Evolutionary conservation across 2,329 filamentous ascomycete genomes (phyloP).

Genomic region (Pseudonectria buxi): DNA sequence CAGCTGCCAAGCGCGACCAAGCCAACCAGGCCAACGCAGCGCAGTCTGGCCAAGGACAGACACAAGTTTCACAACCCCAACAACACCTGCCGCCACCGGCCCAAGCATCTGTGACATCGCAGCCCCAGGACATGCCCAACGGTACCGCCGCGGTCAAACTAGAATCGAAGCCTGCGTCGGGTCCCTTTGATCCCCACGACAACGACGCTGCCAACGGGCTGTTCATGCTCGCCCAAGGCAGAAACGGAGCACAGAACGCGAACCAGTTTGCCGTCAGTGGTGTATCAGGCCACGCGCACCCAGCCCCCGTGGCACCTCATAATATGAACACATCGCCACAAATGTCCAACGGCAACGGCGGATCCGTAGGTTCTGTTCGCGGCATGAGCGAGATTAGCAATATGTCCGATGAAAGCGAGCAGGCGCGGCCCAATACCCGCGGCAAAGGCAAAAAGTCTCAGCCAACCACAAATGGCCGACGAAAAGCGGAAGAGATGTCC

Average conservation of each 20-base stretch:
- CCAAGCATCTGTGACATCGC: slow-evolving; percentile 36
- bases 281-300: slow-evolving; percentile 44
- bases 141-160: slow-evolving; percentile 35
- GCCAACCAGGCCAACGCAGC: slow-evolving; percentile 35
- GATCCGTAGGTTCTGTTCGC: slow-evolving; percentile 39
- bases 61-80: slow-evolving; percentile 29
- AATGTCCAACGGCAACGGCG: slow-evolving; percentile 42
- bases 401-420: slow-evolving; percentile 66
- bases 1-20: slow-evolving; percentile 57
- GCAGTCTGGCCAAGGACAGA: slow-evolving; percentile 25
- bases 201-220: slow-evolving; percentile 94
- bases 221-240: slow-evolving; percentile 75
- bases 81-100: slow-evolving; percentile 21
- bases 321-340: slow-evolving; percentile 42
- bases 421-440: slow-evolving; percentile 57
- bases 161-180: slow-evolving; percentile 46
- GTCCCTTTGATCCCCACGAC: slow-evolving; percentile 80
- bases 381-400: slow-evolving; percentile 64
- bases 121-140: slow-evolving; percentile 47
- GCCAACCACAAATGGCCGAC: slow-evolving; percentile 55
- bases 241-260: slow-evolving; percentile 47
- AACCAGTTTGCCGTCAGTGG: slow-evolving; percentile 41
- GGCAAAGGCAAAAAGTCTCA: slow-evolving; percentile 64
- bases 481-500: slow-evolving; percentile 66
- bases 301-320: slow-evolving; percentile 30